Percentiles rank a stretch among this genome's conserved stretches.
These are phyloP conservation scores for Mycena sp. DNA, from an alignment of 1,284 basidiomycete genomes.

Conservation along the genomic window DNA sequence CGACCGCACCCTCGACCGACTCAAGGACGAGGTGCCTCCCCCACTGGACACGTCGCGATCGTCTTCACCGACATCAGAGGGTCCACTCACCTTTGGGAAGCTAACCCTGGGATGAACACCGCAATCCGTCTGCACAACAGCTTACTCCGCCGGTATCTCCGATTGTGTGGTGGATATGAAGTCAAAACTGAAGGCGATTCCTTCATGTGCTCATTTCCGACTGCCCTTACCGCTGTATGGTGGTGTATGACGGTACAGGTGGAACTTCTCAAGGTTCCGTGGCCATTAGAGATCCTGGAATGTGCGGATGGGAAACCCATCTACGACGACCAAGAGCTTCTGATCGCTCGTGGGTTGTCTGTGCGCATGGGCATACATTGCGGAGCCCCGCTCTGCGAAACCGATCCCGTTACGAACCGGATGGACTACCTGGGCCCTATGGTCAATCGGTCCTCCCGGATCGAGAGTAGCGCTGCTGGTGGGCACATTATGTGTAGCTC, in stretches of 20 bases:
- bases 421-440: constrained; percentile 99
- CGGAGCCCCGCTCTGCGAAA: constrained; percentile 91
- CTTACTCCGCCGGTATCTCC: constrained; percentile 86
- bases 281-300: constrained; percentile 96
- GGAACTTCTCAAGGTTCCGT: constrained; percentile 85
- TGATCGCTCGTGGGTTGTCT: constrained; percentile 90
- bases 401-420: constrained; percentile 92
- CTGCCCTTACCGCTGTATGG: constrained; percentile 86
- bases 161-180: constrained; percentile 96
- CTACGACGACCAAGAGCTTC: constrained; percentile 71
- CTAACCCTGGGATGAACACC: constrained; percentile 95
- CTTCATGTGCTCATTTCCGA: constrained; percentile 98
- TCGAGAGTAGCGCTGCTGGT: constrained; percentile 87
- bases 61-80: constrained; percentile 99
- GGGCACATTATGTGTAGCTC: constrained; percentile 96
- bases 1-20: constrained; percentile 62
- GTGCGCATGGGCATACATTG: constrained; percentile 99
- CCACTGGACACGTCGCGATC: constrained; percentile 91
- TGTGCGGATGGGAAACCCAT: constrained; percentile 92
- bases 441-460: constrained; percentile 92
- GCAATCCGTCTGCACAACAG: constrained; percentile 95
- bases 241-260: constrained; percentile 94
- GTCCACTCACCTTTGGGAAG: constrained; percentile 97
- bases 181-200: constrained; percentile 99
- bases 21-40: constrained; percentile 87